Conservation (phyloP, 2,329 filamentous ascomycete genomes). For the Bipolaris cookei region DNA sequence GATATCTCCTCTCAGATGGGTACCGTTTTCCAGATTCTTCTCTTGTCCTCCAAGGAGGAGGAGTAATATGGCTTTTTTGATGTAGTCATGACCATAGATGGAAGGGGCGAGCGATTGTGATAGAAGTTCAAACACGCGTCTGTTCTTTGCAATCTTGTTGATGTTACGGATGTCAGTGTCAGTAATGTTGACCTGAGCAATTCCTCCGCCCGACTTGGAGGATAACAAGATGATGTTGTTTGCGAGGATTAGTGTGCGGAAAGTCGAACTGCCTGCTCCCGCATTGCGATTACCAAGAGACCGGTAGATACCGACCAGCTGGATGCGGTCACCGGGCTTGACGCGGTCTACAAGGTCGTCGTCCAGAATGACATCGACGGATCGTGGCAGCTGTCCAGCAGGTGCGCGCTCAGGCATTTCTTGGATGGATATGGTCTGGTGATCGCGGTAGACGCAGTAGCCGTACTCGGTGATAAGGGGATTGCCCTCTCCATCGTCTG, state of each 20-base stretch:
- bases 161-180: conserved; percentile 98
- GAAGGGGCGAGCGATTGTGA: conserved; percentile 94
- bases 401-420: conserved; percentile 98
- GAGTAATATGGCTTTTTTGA: conserved; percentile 95
- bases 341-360: conserved; percentile 94
- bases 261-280: conserved; percentile 86
- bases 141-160: conserved; percentile 95
- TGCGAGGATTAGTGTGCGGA: conserved; percentile 90
- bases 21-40: conserved; percentile 98
- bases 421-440: conserved; percentile 97
- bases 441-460: conserved; percentile 92
- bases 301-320: conserved; percentile 94
- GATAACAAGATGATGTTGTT: conserved; percentile 96
- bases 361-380: conserved; percentile 95
- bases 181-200: conserved; percentile 89
- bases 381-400: conserved; percentile 90
- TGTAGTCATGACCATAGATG: conserved; percentile 95
- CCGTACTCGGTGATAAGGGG: conserved; percentile 95
- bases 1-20: conserved; percentile 96
- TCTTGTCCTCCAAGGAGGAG: conserved; percentile 96
- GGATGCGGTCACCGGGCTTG: conserved; percentile 94
- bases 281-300: conserved; percentile 95
- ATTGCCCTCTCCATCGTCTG: conserved; percentile 91
- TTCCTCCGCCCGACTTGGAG: conserved; percentile 92
- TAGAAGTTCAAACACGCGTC: conserved; percentile 87